Percentiles rank a stretch among this genome's conserved stretches.
These are phyloP conservation scores for Psilocybe cubensis DNA, from an alignment of 768 basidiomycete genomes.

Conservation along the genomic window DNA sequence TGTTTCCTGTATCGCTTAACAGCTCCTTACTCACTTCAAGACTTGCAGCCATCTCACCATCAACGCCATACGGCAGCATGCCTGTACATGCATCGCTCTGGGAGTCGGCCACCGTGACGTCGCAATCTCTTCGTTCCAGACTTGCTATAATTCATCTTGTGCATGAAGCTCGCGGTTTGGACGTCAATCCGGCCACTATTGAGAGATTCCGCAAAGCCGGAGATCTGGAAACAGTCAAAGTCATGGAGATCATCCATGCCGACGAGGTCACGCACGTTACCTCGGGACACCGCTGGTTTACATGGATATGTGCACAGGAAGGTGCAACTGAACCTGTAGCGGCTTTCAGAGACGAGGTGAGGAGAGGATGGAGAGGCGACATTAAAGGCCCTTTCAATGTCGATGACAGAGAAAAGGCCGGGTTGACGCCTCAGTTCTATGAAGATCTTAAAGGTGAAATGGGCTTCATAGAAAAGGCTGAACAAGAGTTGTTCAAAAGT, in stretches of 20 bases:
- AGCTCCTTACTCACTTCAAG: slow-evolving; percentile 65
- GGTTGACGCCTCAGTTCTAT: slow-evolving; percentile 74
- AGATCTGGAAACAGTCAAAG: slow-evolving; percentile 65
- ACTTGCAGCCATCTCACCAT: slow-evolving; percentile 60
- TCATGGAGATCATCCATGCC: slow-evolving; percentile 75
- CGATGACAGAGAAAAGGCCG: slow-evolving; percentile 72
- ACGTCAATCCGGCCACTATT: slow-evolving; percentile 83
- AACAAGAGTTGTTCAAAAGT: neutral
- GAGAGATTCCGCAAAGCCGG: slow-evolving; percentile 69
- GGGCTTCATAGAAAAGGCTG: slow-evolving; percentile 21
- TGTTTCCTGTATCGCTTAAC: too few species aligned
- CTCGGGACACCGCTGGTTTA: slow-evolving; percentile 83
- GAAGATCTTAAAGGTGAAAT: slow-evolving; percentile 70
- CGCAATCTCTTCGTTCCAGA: slow-evolving; percentile 66
- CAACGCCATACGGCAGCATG: slow-evolving; percentile 73
- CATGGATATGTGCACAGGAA: slow-evolving; percentile 66
- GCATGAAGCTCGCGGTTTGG: slow-evolving; percentile 82
- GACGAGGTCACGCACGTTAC: slow-evolving; percentile 87
- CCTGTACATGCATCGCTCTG: slow-evolving; percentile 80
- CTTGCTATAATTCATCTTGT: slow-evolving; percentile 87
- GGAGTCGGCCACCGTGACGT: slow-evolving; percentile 76
- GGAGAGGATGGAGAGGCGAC: slow-evolving; percentile 69
- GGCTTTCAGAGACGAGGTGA: slow-evolving; percentile 74
- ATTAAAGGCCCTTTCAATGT: slow-evolving; percentile 85
- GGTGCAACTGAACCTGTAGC: slow-evolving; percentile 56